Evolutionary conservation across 352 stramenopile species (phyloP), one percentile per base, ranked within the genome.

Genomic region (Globisporangium megalacanthum): DNA sequence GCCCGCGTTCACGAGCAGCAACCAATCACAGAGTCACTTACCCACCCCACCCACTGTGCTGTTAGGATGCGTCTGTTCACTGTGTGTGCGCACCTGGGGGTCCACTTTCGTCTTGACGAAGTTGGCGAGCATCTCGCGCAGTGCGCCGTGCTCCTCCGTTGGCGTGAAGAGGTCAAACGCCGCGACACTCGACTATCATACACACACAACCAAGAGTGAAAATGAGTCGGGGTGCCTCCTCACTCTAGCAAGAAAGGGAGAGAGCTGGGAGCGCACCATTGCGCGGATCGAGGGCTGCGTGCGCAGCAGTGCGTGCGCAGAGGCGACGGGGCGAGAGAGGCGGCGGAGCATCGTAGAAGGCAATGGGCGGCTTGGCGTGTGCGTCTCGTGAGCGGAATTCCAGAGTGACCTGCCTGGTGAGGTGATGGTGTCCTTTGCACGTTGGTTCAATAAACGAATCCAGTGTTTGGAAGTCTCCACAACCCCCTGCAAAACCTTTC

Each of bases 21-120:
- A 36, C 17, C n/a, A n/a, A n/a, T n/a, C n/a, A n/a, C n/a, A n/a
- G n/a, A n/a, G n/a, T n/a, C n/a, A n/a, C n/a, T n/a, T n/a, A n/a
- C n/a, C n/a, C n/a, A n/a, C n/a, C n/a, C n/a, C n/a, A n/a, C 31
- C 10, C 7, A 0, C 11, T 9, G 20, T 41, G 7, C 15, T 8
- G 7, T 39, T 13, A 39, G 3, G 6, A 13, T 5, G 35, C 35
- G 35, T 13, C 7, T 8, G 35, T 25, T 20, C 15, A n/a, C 31
- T 47, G n/a, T 3, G 7, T 47, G 6, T 10, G 44, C 54, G 42
- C 44, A 86, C 75, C 79, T 99, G 97, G 14, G 97, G 97, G 58
- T 99, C 97, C 17, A 99, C 95, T 70, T 99, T 97, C 37, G 85
- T 87, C 74, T 97, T 93, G 39, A 97, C 90, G 58, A 98, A 98